Percentiles rank a stretch among this genome's conserved stretches.
Evolutionary conservation across 345 rosid genomes (phyloP).

Genomic region (Excoecaria agallocha): DNA sequence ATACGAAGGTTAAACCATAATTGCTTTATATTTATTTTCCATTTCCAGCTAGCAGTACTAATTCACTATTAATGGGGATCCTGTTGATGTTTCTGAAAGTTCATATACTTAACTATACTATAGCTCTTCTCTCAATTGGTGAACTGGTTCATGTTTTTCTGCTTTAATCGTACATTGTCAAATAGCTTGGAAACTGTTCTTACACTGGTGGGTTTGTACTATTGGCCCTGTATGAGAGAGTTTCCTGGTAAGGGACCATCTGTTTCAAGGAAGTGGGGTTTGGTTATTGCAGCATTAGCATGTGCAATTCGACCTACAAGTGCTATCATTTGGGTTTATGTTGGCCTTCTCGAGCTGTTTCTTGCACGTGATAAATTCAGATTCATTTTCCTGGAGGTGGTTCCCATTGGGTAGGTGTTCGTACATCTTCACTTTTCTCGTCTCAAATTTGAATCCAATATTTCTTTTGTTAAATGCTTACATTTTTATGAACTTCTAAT

Average conservation of each 20-base stretch:
- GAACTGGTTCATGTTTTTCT: constrained; percentile 91
- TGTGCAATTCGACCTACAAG: constrained; percentile 92
- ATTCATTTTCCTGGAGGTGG: constrained; percentile 60
- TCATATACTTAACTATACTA: constrained; percentile 45
- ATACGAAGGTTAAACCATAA: background rate
- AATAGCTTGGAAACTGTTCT: constrained; percentile 91
- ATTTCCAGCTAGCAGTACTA: background rate
- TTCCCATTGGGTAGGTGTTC: constrained; percentile 73
- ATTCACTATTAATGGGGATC: background rate
- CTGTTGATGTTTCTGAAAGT: constrained; percentile 11
- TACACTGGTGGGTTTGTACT: constrained; percentile 70
- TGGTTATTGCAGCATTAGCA: constrained; percentile 73
- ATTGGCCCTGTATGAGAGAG: constrained; percentile 80
- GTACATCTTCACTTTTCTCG: background rate
- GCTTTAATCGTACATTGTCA: constrained; percentile 85
- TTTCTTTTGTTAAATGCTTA: background rate
- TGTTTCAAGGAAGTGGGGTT: constrained; percentile 64
- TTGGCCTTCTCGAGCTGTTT: constrained; percentile 75
- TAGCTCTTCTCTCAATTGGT: constrained; percentile 76
- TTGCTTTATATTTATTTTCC: background rate
- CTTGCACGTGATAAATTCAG: constrained; percentile 45
- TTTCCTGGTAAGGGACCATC: constrained; percentile 40
- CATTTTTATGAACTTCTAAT: background rate
- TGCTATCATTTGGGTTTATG: constrained; percentile 80
- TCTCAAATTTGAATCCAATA: background rate